A percentile compares a stretch with the other conserved stretches of the same genome.
Conservation (phyloP, 2,329 filamentous ascomycete species). For the Hymenoscyphus occultus region DNA sequence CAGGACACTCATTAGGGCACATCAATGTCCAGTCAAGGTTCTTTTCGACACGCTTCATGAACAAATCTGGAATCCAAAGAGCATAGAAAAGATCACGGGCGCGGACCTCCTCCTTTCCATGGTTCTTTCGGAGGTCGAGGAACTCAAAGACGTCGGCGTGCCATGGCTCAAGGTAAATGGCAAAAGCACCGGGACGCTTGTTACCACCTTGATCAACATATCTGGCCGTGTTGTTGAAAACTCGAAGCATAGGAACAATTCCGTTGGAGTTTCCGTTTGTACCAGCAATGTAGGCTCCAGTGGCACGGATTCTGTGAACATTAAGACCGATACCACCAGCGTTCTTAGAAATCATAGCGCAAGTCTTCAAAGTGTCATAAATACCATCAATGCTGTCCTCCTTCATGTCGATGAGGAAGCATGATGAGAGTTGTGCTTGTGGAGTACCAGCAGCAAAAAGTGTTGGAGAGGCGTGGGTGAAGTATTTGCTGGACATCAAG, state of each 20-base stretch:
- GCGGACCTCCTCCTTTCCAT: slow-evolving; percentile 96
- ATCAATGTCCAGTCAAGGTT: slow-evolving; percentile 97
- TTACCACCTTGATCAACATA: slow-evolving; percentile 99
- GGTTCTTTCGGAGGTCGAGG: slow-evolving; percentile 97
- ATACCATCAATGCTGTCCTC: slow-evolving; percentile 99
- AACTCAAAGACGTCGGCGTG: slow-evolving; percentile 97
- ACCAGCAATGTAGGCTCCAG: slow-evolving; percentile 95
- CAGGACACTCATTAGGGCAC: slow-evolving; percentile 95
- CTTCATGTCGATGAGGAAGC: slow-evolving; percentile 99
- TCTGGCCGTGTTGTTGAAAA: slow-evolving; percentile 98
- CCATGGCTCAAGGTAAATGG: slow-evolving; percentile 99
- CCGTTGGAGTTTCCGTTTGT: slow-evolving; percentile 98
- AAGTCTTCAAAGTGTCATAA: slow-evolving; percentile 98
- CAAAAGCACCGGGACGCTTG: slow-evolving; percentile 97
- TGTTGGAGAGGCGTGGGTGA: slow-evolving; percentile 96
- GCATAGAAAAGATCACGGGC: slow-evolving; percentile 97
- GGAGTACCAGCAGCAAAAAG: slow-evolving; percentile 98
- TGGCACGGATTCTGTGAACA: slow-evolving; percentile 93
- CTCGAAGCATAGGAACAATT: slow-evolving; percentile 94
- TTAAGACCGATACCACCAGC: slow-evolving; percentile 97
- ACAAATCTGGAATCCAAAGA: slow-evolving; percentile 96
- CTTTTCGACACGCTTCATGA: slow-evolving; percentile 99
- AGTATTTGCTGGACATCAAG: slow-evolving; percentile 97
- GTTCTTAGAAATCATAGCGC: slow-evolving; percentile 99
- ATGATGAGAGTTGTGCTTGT: slow-evolving; percentile 90